These are phyloP conservation scores for Cicer cuneatum DNA, from an alignment of 306 rosid genomes.

Conservation along the genomic window DNA sequence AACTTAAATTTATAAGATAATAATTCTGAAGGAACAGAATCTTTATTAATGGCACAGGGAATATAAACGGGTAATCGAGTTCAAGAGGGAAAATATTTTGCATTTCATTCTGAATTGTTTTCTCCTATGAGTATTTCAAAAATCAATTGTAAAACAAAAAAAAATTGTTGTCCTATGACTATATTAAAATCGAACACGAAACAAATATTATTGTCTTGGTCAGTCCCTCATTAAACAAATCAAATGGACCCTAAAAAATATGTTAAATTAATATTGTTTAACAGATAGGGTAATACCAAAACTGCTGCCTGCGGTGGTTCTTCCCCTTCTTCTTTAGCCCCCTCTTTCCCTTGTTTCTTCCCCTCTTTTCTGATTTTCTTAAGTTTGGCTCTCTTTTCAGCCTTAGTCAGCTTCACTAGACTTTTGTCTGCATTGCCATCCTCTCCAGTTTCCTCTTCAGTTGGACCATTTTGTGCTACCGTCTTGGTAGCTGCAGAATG, in stretches of 20 bases:
- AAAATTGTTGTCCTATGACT: background rate
- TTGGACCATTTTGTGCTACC: slow-evolving; percentile 49
- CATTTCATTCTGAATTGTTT: background rate
- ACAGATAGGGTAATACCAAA: slow-evolving; percentile 61
- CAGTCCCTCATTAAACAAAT: background rate
- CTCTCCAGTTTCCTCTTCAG: slow-evolving; percentile 55
- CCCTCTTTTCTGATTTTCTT: slow-evolving; percentile 75
- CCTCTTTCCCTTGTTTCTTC: slow-evolving; percentile 76
- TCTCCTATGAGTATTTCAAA: background rate
- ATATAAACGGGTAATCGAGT: no score
- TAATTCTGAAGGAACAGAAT: no score
- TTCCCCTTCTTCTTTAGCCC: slow-evolving; percentile 52
- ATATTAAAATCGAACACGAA: background rate
- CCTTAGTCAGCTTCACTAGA: slow-evolving; percentile 71
- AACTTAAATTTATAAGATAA: no score
- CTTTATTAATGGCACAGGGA: no score
- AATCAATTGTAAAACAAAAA: background rate
- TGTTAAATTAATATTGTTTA: slow-evolving; percentile 25
- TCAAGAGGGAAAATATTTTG: background rate
- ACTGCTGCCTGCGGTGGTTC: slow-evolving; percentile 81
- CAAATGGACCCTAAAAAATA: slow-evolving; percentile 18
- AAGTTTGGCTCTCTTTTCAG: slow-evolving; percentile 84
- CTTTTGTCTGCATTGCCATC: slow-evolving; percentile 54
- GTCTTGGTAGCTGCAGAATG: slow-evolving; percentile 56
- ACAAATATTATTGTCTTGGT: background rate